phyloP scores from a whole-genome alignment of 2,329 filamentous ascomycete species.

The Ophiostoma triangulosporum region DNA sequence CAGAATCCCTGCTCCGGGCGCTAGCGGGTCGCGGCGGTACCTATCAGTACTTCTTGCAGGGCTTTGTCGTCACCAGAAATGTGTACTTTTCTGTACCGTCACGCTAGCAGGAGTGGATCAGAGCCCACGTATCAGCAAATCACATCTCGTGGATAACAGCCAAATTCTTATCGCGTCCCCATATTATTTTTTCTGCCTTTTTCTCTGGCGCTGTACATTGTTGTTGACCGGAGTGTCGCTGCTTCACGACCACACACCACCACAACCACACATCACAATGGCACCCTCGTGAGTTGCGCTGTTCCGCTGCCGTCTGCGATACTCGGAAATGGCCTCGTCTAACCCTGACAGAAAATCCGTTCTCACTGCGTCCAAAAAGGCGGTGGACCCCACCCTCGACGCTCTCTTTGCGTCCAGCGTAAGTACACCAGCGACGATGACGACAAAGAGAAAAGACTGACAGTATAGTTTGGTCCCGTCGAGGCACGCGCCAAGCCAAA shows the following conservation, averaged over 20 bases:
- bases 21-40: not conserved
- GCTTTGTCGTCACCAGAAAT: not conserved
- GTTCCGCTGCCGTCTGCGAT: not conserved
- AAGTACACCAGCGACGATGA: conserved; percentile 14
- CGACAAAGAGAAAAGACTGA: not conserved
- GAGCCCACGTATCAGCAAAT: not conserved
- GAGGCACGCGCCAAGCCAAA: conserved; percentile 30
- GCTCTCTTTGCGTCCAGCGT: conserved; percentile 63
- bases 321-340: not conserved
- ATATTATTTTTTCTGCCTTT: conserved; percentile 5
- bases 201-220: not conserved
- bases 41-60: not conserved
- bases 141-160: not conserved
- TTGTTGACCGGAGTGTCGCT: too few relatives aligned
- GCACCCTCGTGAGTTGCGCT: conserved; percentile 1
- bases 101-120: not conserved
- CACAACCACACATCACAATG: conserved; percentile 3
- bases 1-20: conserved; percentile 2
- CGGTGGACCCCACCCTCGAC: conserved; percentile 54
- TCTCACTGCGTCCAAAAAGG: conserved; percentile 34
- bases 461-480: conserved; percentile 36
- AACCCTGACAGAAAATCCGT: conserved; percentile 7
- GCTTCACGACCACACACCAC: not conserved
- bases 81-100: not conserved
- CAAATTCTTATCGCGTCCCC: conserved; percentile 5